Evolutionary conservation across 2,329 filamentous ascomycete genomes (phyloP).

Genomic region (Ascochyta pisi): DNA sequence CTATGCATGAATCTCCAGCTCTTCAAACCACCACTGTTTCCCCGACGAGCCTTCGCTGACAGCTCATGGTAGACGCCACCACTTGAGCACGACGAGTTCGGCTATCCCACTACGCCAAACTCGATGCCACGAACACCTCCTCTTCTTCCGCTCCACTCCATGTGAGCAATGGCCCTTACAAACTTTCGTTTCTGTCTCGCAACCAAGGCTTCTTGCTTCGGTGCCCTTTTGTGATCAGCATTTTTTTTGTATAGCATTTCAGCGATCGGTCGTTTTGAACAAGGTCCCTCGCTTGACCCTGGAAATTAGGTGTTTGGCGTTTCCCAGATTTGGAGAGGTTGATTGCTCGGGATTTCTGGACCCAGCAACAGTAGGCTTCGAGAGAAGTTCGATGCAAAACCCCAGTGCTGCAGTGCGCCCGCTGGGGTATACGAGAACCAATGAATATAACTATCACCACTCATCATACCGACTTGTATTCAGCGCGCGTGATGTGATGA

Average conservation of each 20-base stretch:
- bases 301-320: constrained; percentile 38
- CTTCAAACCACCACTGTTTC: constrained; percentile 31
- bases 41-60: constrained; percentile 47
- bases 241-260: constrained; percentile 46
- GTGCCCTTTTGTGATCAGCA: constrained; percentile 32
- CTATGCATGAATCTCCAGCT: constrained; percentile 43
- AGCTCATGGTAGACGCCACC: constrained; percentile 70
- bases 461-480: background rate
- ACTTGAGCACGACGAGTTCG: constrained; percentile 67
- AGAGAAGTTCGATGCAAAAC: constrained; percentile 17
- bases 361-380: constrained; percentile 24
- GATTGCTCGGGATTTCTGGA: constrained; percentile 1
- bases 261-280: constrained; percentile 41
- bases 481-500: background rate
- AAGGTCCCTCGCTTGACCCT: constrained; percentile 44
- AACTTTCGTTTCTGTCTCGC: constrained; percentile 10
- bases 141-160: constrained; percentile 45
- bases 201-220: constrained; percentile 28
- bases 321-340: background rate
- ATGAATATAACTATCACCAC: constrained; percentile 26
- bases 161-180: constrained; percentile 24
- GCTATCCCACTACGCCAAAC: constrained; percentile 69
- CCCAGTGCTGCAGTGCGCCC: constrained; percentile 40
- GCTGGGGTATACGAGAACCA: constrained; percentile 31
- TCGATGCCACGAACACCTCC: constrained; percentile 76